Percentiles rank a stretch among this genome's conserved stretches.
These are phyloP conservation scores for Inosperma sp. DNA, from an alignment of 768 basidiomycete genomes.

Conservation along the genomic window DNA sequence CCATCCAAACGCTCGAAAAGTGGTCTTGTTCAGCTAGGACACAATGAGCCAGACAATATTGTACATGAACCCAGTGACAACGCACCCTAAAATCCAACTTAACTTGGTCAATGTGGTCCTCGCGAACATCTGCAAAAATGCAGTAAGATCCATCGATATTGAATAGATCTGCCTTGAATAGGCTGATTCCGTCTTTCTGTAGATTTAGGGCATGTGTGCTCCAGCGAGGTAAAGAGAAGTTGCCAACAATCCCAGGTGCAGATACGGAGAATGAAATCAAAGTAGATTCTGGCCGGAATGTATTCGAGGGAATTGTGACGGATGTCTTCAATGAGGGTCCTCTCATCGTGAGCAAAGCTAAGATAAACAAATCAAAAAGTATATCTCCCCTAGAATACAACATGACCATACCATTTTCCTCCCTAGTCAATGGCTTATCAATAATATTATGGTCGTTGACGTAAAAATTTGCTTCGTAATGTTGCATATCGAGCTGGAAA, in stretches of 20 bases:
- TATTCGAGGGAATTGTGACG: constrained; percentile 61
- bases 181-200: constrained; percentile 50
- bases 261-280: constrained; percentile 62
- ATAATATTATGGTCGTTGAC: constrained; percentile 97
- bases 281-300: constrained; percentile 67
- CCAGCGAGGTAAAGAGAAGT: constrained; percentile 80
- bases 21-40: constrained; percentile 32
- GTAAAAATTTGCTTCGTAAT: constrained; percentile 75
- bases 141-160: constrained; percentile 65
- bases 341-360: constrained; percentile 68
- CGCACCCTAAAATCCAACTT: constrained; percentile 61
- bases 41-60: background rate
- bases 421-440: constrained; percentile 72
- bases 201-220: constrained; percentile 75
- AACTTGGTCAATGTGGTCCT: constrained; percentile 76
- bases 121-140: constrained; percentile 61
- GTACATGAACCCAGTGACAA: background rate
- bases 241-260: constrained; percentile 51
- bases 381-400: background rate
- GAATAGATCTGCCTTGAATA: constrained; percentile 58
- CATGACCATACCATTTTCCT: constrained; percentile 72
- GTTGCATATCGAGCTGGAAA: constrained; percentile 64
- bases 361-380: constrained; percentile 1
- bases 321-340: constrained; percentile 52
- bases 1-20: constrained; percentile 81